Conservation (phyloP, 2,329 filamentous ascomycete species). For the Ceratocystis diversiconidia region DNA sequence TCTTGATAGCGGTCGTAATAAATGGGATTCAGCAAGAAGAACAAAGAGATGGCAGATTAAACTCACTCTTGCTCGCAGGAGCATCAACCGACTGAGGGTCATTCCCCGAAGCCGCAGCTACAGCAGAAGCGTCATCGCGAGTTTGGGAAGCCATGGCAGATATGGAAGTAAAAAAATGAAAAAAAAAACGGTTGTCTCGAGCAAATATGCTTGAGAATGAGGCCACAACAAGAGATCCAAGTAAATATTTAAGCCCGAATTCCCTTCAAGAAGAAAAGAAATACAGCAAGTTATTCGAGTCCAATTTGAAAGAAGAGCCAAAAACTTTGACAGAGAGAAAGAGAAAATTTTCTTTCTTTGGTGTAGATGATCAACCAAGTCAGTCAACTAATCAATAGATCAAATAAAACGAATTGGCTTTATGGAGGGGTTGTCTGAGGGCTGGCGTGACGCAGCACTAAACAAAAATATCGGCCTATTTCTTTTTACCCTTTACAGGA, state of each 20-base stretch:
- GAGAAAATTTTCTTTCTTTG: background rate
- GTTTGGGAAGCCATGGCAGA: conserved; percentile 6
- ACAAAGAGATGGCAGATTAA: background rate
- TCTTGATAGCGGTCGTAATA: background rate
- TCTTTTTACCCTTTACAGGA: background rate
- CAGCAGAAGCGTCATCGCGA: conserved; percentile 5
- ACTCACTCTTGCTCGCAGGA: conserved; percentile 10
- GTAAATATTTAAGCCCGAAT: background rate
- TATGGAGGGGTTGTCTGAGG: conserved; percentile 7
- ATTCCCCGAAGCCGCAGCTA: background rate
- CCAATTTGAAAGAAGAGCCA: background rate
- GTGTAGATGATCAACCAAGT: background rate
- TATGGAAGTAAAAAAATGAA: background rate
- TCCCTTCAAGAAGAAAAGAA: background rate
- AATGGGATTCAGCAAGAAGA: background rate
- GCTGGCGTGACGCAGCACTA: conserved; percentile 7
- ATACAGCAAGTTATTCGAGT: background rate
- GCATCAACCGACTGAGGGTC: background rate
- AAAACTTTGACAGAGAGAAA: background rate
- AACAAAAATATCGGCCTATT: background rate
- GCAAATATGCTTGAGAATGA: background rate
- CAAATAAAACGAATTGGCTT: background rate
- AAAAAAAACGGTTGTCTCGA: background rate
- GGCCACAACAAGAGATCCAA: background rate
- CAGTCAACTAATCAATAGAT: background rate